Base-by-base conservation (phyloP, 2,329 filamentous ascomycete species). In the Cordyceps militaris region DNA sequence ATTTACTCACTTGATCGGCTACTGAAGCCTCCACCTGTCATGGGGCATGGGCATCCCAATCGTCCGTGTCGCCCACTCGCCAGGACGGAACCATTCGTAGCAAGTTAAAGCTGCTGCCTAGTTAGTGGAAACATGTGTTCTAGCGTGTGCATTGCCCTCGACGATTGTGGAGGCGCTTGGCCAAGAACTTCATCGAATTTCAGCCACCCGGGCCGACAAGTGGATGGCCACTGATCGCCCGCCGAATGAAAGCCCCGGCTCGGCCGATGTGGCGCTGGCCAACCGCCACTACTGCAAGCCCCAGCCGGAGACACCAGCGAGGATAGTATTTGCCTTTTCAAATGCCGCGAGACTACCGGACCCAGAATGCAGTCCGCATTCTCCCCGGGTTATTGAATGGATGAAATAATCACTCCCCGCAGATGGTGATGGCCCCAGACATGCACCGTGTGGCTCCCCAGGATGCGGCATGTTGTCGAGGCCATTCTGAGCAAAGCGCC, bases 81-180 rank as follows among this genome's bases (percentile, higher is more conserved):
- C n/a, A n/a, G n/a, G n/a, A n/a, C n/a, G n/a, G n/a, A n/a, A n/a
- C n/a, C n/a, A n/a, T n/a, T n/a, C n/a, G n/a, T n/a, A n/a, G n/a
- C n/a, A n/a, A n/a, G n/a, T n/a, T n/a, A n/a, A n/a, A n/a, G n/a
- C n/a, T 47, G 53, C 43, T 56, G 54, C 54, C 54, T 56, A 26
- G 26, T 26, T 4, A n/a, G 24, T 43, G n/a, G 21, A 24, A 50
- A 23, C 2, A 1, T 14, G n/a, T n/a, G n/a, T 43, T 26, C 19
- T 43, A 49, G 54, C 26, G 26, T 14, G 54, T 49, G 36, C 54
- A 56, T 34, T 56, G 43, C 24, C 54, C 44, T 28, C 13, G 14
- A 13, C n/a, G n/a, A n/a, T n/a, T n/a, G n/a, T n/a, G n/a, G n/a
- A n/a, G n/a, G n/a, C n/a, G n/a, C n/a, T n/a, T n/a, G n/a, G n/a